These are phyloP conservation scores for Trichophyton schoenleinii DNA, from an alignment of 2,329 filamentous ascomycete species.

Conservation along the genomic window DNA sequence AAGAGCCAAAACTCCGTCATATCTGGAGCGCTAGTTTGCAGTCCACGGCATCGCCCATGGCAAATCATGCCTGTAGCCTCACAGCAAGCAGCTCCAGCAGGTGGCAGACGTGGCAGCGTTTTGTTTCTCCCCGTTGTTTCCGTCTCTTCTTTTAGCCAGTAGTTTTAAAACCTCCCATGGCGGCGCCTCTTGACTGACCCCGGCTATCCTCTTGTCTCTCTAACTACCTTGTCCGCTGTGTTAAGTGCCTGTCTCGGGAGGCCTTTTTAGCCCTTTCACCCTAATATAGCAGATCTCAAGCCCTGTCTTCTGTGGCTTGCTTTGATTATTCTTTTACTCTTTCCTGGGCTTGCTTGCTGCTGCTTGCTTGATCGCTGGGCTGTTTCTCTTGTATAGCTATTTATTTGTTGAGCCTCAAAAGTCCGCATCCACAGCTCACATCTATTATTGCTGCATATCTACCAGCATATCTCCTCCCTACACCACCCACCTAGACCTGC, in stretches of 20 bases:
- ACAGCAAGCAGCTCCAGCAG: not conserved
- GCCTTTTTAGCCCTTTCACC: not conserved
- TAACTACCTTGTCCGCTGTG: not conserved
- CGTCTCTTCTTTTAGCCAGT: not conserved
- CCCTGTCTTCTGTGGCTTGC: not conserved
- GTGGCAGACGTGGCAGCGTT: not conserved
- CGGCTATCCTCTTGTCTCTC: not conserved
- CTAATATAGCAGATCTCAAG: not conserved
- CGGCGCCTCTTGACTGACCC: not conserved
- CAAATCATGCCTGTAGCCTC: slow-evolving; percentile 1
- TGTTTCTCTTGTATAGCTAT: not conserved
- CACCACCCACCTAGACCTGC: not conserved
- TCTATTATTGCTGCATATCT: not conserved
- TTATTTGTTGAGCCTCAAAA: slow-evolving; percentile 2
- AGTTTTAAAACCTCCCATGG: not conserved
- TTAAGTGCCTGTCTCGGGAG: not conserved
- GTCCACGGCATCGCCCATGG: not conserved
- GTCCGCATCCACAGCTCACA: not conserved
- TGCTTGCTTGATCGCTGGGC: no score
- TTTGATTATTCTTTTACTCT: not conserved
- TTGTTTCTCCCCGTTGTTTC: not conserved
- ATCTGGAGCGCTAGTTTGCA: not conserved
- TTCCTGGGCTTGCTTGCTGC: not conserved
- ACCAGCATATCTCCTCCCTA: not conserved
- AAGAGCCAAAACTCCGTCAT: not conserved